These are phyloP conservation scores for Cladochytrium tenue DNA, from an alignment of 371 early-diverging fungal species.

Conservation along the genomic window DNA sequence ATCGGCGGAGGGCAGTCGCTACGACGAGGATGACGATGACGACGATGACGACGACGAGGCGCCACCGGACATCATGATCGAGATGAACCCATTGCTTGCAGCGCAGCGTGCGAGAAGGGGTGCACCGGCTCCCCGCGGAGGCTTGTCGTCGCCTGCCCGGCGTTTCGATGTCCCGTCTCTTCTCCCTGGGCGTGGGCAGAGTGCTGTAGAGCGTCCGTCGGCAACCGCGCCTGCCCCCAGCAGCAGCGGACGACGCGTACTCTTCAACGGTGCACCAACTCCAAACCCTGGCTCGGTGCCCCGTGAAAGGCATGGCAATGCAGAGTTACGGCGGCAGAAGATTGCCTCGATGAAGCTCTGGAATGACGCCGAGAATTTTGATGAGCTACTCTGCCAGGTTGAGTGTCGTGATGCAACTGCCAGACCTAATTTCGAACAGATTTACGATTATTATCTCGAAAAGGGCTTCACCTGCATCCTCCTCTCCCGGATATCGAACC, in stretches of 20 bases:
- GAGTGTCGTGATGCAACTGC: not conserved
- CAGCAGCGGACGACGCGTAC: slow-evolving; percentile 1
- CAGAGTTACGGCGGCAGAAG: not conserved
- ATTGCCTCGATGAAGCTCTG: not conserved
- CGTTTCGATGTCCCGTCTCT: not conserved
- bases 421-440: slow-evolving; percentile 25
- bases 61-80: slow-evolving; percentile 18
- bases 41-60: slow-evolving; percentile 19
- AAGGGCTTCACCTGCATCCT: slow-evolving; percentile 80
- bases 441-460: slow-evolving; percentile 80
- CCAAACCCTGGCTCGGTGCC: not conserved
- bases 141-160: not conserved
- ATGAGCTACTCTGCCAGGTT: not conserved
- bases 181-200: not conserved
- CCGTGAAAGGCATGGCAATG: not conserved
- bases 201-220: not conserved
- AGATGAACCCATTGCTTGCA: slow-evolving; percentile 12
- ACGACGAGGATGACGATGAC: slow-evolving; percentile 9
- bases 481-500: slow-evolving; percentile 67
- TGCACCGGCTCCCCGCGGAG: not conserved
- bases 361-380: not conserved
- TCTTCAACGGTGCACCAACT: not conserved
- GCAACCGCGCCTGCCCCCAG: not conserved
- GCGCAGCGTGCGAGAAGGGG: not conserved
- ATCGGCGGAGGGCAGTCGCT: too few relatives aligned